phyloP scores from a whole-genome alignment of 371 early-diverging fungal species.

The Mortierella sp. region DNA sequence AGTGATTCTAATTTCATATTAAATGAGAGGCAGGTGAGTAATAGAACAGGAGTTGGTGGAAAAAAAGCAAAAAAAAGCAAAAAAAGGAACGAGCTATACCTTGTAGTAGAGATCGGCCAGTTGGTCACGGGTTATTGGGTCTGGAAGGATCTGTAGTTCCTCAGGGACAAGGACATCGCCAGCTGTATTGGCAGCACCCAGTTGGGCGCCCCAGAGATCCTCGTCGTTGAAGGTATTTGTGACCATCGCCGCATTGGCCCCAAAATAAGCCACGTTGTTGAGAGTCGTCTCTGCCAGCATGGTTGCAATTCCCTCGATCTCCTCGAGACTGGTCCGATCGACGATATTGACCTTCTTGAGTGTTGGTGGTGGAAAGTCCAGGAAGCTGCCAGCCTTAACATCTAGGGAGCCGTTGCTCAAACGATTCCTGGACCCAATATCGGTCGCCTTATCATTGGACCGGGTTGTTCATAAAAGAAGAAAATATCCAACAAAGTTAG shows the following conservation, averaged over 20 bases:
- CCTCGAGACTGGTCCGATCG: constrained; percentile 28
- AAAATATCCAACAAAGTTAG: neutral
- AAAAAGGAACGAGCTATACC: constrained; percentile 9
- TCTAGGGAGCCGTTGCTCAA: constrained; percentile 10
- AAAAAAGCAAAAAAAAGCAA: neutral
- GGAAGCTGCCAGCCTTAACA: constrained; percentile 15
- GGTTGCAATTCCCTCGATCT: constrained; percentile 15
- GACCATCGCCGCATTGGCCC: constrained; percentile 32
- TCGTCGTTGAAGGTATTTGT: constrained; percentile 32
- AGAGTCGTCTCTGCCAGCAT: constrained; percentile 32
- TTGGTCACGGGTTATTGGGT: constrained; percentile 18
- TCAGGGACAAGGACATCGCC: constrained; percentile 33
- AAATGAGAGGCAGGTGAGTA: neutral
- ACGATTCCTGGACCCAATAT: constrained; percentile 1
- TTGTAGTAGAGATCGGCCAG: constrained; percentile 32
- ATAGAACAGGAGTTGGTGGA: neutral
- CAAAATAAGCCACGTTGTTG: constrained; percentile 23
- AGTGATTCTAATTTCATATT: constrained; percentile 34
- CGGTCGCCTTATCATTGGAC: neutral
- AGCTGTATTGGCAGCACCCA: constrained; percentile 24
- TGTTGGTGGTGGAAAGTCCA: constrained; percentile 26
- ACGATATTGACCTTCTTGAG: constrained; percentile 31
- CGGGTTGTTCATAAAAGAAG: too few species aligned
- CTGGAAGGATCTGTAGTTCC: constrained; percentile 33
- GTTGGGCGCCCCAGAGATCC: constrained; percentile 39